A percentile compares a stretch with the other conserved stretches of the same genome.
Conservation (phyloP, 257 asterid species). For the Jasminum sambac region DNA sequence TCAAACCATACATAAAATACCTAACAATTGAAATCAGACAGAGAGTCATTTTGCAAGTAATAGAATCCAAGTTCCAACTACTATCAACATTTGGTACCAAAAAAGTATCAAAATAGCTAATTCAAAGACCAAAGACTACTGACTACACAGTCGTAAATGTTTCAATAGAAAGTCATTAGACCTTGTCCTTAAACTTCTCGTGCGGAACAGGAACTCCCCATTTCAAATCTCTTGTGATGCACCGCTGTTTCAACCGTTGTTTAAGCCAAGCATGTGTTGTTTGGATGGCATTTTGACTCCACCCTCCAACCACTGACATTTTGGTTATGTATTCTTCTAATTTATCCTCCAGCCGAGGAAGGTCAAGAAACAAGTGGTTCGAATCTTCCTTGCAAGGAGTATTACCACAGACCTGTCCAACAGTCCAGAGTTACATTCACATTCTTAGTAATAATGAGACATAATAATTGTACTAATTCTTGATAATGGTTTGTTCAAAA, state of each 20-base stretch:
- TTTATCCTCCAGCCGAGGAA: conserved; percentile 75
- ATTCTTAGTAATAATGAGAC: not conserved
- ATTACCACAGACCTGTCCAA: conserved; percentile 61
- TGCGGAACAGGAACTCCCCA: conserved; percentile 99
- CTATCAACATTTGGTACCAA: conserved; percentile 7
- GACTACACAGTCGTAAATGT: not conserved
- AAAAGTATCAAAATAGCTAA: conserved; percentile 12
- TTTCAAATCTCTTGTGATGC: conserved; percentile 92
- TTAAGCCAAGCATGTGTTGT: conserved; percentile 80
- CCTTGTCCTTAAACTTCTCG: conserved; percentile 84
- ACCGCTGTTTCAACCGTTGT: conserved; percentile 78
- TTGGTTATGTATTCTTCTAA: conserved; percentile 59
- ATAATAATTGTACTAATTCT: conserved; percentile 12
- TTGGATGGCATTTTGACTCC: conserved; percentile 96
- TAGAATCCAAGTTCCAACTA: not conserved
- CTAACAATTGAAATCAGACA: conserved; percentile 41
- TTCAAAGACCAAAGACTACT: conserved; percentile 3
- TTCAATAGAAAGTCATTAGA: conserved; percentile 27
- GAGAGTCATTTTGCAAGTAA: conserved; percentile 11
- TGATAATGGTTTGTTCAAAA: conserved; percentile 7
- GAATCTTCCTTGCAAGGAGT: conserved; percentile 73
- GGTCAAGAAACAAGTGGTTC: conserved; percentile 86
- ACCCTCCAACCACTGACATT: conserved; percentile 80
- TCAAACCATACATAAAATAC: conserved; percentile 99
- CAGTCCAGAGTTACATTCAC: conserved; percentile 18